Evolutionary conservation across 2,329 filamentous ascomycete genomes (phyloP).

Genomic region (Diaporthe velutina): DNA sequence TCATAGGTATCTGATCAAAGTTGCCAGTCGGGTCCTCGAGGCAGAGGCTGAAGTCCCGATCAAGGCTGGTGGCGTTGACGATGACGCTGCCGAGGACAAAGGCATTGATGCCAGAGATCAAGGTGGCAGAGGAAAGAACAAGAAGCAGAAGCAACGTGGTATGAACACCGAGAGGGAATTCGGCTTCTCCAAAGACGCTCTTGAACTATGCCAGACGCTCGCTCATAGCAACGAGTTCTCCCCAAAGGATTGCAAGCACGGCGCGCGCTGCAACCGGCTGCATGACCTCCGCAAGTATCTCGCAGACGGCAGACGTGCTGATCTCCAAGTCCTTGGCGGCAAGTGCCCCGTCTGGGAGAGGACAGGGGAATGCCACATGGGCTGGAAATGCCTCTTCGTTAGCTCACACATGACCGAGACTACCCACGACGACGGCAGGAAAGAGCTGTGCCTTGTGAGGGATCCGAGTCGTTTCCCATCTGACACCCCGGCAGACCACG

Average conservation of each 20-base stretch:
- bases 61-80: conserved; percentile 52
- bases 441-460: conserved; percentile 81
- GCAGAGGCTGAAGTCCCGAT: conserved; percentile 35
- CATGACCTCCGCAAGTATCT: conserved; percentile 92
- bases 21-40: conserved; percentile 45
- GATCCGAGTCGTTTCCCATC: conserved; percentile 45
- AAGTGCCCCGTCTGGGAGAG: conserved; percentile 85
- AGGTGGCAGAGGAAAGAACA: conserved; percentile 49
- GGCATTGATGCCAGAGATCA: conserved; percentile 44
- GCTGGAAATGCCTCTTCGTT: conserved; percentile 96
- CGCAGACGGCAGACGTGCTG: conserved; percentile 81
- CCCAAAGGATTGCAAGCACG: conserved; percentile 80
- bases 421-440: conserved; percentile 81
- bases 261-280: conserved; percentile 82
- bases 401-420: conserved; percentile 88
- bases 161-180: conserved; percentile 90
- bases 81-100: conserved; percentile 64
- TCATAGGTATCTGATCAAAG: conserved; percentile 58
- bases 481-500: conserved; percentile 51
- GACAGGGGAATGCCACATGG: conserved; percentile 82
- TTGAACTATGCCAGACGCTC: conserved; percentile 83
- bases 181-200: conserved; percentile 81
- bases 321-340: conserved; percentile 81
- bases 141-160: conserved; percentile 72
- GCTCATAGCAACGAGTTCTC: conserved; percentile 84